Conservation (phyloP, 2,329 filamentous ascomycete species). For the Aaosphaeria arxii region DNA sequence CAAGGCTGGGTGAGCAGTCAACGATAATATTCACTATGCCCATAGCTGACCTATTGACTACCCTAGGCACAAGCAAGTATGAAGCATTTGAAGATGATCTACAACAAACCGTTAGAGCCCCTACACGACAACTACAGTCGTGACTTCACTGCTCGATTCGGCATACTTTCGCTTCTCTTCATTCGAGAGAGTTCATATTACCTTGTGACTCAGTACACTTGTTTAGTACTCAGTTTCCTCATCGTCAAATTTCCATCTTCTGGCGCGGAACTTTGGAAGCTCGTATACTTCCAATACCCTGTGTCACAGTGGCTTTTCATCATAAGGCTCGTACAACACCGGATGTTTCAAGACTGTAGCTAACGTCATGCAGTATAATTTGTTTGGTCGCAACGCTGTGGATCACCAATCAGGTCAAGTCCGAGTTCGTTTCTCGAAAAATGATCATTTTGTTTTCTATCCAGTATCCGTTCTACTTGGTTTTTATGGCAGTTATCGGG, state of each 20-base stretch:
- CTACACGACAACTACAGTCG: slow-evolving; percentile 30
- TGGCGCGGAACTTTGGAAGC: slow-evolving; percentile 33
- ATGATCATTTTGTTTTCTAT: slow-evolving; percentile 44
- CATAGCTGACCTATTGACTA: background rate
- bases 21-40: background rate
- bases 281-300: slow-evolving; percentile 50
- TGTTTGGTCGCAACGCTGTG: slow-evolving; percentile 45
- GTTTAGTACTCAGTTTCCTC: slow-evolving; percentile 45
- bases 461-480: slow-evolving; percentile 44
- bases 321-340: slow-evolving; percentile 35
- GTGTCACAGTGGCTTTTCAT: slow-evolving; percentile 48
- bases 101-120: slow-evolving; percentile 38
- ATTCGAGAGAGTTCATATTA: slow-evolving; percentile 49
- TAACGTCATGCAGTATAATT: slow-evolving; percentile 32
- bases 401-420: slow-evolving; percentile 46
- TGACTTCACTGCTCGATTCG: slow-evolving; percentile 38
- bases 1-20: slow-evolving; percentile 44
- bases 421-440: slow-evolving; percentile 43
- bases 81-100: slow-evolving; percentile 42
- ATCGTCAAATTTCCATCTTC: slow-evolving; percentile 44
- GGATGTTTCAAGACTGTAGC: slow-evolving; percentile 5
- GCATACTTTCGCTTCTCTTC: slow-evolving; percentile 45
- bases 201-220: slow-evolving; percentile 49
- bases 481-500: slow-evolving; percentile 45
- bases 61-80: slow-evolving; percentile 43